These are phyloP conservation scores for Salicornia ramosissima DNA, from an alignment of 148 eudicot species.

Conservation along the genomic window DNA sequence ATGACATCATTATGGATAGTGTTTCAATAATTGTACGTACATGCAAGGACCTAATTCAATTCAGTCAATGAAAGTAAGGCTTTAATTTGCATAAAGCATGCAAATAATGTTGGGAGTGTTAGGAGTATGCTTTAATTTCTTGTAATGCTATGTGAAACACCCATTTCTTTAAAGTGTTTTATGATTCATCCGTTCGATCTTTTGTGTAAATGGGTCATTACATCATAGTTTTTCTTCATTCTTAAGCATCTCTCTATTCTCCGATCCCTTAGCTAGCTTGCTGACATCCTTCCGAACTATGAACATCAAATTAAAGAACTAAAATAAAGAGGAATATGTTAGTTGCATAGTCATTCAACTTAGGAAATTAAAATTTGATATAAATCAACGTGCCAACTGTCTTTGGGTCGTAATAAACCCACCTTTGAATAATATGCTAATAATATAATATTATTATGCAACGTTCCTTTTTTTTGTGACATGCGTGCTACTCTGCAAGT, in stretches of 20 bases:
- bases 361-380: too few relatives aligned
- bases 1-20: slow-evolving; percentile 7
- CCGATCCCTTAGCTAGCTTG: not conserved
- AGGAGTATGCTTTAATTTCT: slow-evolving; percentile 10
- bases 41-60: slow-evolving; percentile 4
- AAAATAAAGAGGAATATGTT: not conserved
- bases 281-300: slow-evolving; percentile 13
- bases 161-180: slow-evolving; percentile 9
- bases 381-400: too few relatives aligned
- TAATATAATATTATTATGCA: too few relatives aligned
- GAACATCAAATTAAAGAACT: slow-evolving; percentile 5
- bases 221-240: slow-evolving; percentile 20
- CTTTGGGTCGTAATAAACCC: too few relatives aligned
- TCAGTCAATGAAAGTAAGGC: slow-evolving; percentile 9
- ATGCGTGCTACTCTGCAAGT: too few relatives aligned
- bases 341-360: slow-evolving; percentile 11
- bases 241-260: slow-evolving; percentile 16
- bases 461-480: too few relatives aligned
- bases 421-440: too few relatives aligned
- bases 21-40: slow-evolving; percentile 15
- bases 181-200: slow-evolving; percentile 14
- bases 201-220: slow-evolving; percentile 8
- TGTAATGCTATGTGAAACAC: slow-evolving; percentile 23
- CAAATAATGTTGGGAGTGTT: slow-evolving; percentile 12
- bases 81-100: slow-evolving; percentile 5